A percentile compares a stretch with the other conserved stretches of the same genome.
These are phyloP conservation scores for Xylariaceae sp. DNA, from an alignment of 2,329 filamentous ascomycete genomes.

Conservation along the genomic window DNA sequence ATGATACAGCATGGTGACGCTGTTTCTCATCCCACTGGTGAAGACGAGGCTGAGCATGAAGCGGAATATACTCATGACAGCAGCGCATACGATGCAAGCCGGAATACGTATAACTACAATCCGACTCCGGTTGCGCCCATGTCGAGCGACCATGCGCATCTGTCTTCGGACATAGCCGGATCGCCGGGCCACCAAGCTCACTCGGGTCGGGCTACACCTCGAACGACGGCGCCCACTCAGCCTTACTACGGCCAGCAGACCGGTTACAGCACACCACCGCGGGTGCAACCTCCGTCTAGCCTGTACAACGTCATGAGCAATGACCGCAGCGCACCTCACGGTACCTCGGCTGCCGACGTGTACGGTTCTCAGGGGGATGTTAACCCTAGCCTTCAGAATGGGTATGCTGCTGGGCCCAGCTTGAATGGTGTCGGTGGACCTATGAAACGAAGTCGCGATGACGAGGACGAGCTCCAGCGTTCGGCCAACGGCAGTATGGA, in stretches of 20 bases:
- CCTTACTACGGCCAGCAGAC: constrained; percentile 64
- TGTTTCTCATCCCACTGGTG: constrained; percentile 48
- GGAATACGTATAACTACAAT: constrained; percentile 73
- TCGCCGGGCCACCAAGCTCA: constrained; percentile 74
- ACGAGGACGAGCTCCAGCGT: constrained; percentile 56
- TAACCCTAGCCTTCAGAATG: constrained; percentile 50
- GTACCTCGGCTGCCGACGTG: constrained; percentile 60
- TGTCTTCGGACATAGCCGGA: constrained; percentile 76
- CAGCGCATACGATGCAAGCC: constrained; percentile 65
- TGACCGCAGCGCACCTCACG: constrained; percentile 62
- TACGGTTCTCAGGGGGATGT: constrained; percentile 64
- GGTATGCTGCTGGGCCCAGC: constrained; percentile 58
- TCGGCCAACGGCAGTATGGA: constrained; percentile 60
- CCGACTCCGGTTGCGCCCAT: constrained; percentile 61
- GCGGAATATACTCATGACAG: constrained; percentile 84
- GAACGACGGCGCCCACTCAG: constrained; percentile 67
- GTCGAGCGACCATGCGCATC: constrained; percentile 66
- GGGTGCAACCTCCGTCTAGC: constrained; percentile 62
- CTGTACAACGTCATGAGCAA: constrained; percentile 88
- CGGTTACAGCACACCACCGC: constrained; percentile 75
- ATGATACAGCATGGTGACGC: constrained; percentile 56
- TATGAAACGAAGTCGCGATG: constrained; percentile 48
- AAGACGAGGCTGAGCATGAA: constrained; percentile 68
- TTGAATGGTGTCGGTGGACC: constrained; percentile 56
- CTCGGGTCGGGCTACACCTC: constrained; percentile 79